Percentiles rank a stretch among this genome's conserved stretches.
Conservation (phyloP, 257 asterid species). For the Solanum pimpinellifolium region DNA sequence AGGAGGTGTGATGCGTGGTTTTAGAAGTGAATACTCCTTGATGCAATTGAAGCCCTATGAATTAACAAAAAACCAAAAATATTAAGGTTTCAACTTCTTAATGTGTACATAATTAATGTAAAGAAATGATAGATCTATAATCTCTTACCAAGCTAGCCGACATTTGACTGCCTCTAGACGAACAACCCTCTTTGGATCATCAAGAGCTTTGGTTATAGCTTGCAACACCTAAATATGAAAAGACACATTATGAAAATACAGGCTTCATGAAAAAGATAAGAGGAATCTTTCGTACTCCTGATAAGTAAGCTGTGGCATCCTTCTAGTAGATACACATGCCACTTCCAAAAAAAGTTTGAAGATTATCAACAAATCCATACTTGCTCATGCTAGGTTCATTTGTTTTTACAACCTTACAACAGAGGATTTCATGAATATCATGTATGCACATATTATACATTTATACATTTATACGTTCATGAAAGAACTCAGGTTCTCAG, state of each 20-base stretch:
- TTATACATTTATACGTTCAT: background rate
- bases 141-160: constrained; percentile 69
- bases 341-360: background rate
- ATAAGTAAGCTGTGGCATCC: background rate
- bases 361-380: background rate
- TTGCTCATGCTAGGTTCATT: background rate
- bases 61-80: background rate
- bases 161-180: constrained; percentile 92
- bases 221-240: constrained; percentile 52
- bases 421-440: background rate
- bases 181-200: constrained; percentile 79
- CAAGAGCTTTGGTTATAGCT: constrained; percentile 66
- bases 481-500: background rate
- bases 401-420: background rate
- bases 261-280: background rate
- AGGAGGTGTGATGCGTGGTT: background rate
- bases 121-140: background rate
- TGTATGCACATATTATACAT: background rate
- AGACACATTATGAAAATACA: background rate
- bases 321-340: background rate
- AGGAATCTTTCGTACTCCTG: background rate
- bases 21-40: constrained; percentile 37
- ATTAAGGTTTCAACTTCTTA: background rate
- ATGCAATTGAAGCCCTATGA: constrained; percentile 48
- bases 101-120: background rate